Conservation (phyloP, 2,329 filamentous ascomycete species). For the Pochonia chlamydosporia region DNA sequence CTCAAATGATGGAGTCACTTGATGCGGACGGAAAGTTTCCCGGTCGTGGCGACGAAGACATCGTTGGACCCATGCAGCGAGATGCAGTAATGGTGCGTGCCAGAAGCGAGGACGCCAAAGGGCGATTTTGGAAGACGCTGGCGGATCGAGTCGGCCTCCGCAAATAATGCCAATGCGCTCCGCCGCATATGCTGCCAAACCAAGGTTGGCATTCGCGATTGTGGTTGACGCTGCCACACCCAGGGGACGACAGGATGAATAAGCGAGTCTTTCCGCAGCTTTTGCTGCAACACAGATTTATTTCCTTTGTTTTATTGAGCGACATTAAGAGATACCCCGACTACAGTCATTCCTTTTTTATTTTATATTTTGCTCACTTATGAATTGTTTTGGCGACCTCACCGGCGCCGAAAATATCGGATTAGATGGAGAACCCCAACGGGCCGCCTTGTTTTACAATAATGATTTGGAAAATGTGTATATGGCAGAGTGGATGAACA, state of each 20-base stretch:
- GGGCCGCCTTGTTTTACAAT: not conserved
- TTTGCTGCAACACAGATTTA: not conserved
- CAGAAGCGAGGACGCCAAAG: slow-evolving; percentile 37
- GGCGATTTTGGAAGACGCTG: slow-evolving; percentile 43
- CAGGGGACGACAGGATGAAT: not conserved
- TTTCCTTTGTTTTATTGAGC: slow-evolving; percentile 5
- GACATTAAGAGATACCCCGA: slow-evolving; percentile 20
- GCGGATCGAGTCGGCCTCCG: slow-evolving; percentile 36
- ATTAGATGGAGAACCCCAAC: not conserved
- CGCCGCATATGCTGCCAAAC: not conserved
- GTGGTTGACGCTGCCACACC: not conserved
- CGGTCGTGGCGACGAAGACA: slow-evolving; percentile 80
- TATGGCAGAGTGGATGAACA: not conserved
- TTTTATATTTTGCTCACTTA: not conserved
- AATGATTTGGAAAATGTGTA: not conserved
- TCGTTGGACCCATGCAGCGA: slow-evolving; percentile 84
- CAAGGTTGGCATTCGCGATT: not conserved
- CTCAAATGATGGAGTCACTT: slow-evolving; percentile 60
- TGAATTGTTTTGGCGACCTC: not conserved
- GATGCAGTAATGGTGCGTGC: slow-evolving; percentile 47
- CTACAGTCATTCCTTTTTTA: slow-evolving; percentile 18
- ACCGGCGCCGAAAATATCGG: not conserved
- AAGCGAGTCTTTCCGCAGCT: not conserved
- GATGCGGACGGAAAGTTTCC: slow-evolving; percentile 81
- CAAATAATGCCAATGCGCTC: slow-evolving; percentile 7